Conservation (phyloP, 73 alveolate species). For the Symbiodinium natans region DNA sequence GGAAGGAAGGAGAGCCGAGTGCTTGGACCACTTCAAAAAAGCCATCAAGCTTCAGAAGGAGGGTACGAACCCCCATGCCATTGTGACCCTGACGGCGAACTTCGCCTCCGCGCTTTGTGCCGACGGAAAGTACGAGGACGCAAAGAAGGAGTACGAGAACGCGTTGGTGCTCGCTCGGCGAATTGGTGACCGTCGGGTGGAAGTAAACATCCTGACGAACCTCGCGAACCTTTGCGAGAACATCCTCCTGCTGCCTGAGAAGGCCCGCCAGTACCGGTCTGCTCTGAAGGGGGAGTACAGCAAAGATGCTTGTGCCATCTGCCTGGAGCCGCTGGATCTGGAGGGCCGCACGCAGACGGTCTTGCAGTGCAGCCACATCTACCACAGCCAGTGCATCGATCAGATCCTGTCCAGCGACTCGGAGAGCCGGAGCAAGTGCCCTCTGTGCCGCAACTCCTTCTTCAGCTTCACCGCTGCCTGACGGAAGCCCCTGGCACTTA, state of each 20-base stretch:
- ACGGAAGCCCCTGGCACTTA: neutral
- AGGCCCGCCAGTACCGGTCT: conserved; percentile 4
- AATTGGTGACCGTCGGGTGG: conserved; percentile 86
- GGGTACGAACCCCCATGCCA: neutral
- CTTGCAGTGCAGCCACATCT: conserved; percentile 52
- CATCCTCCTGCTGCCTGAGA: conserved; percentile 7
- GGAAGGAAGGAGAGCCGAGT: conserved; percentile 81
- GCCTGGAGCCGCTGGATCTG: conserved; percentile 54
- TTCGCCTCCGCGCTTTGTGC: conserved; percentile 77
- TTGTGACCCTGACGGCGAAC: conserved; percentile 60
- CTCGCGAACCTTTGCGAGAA: conserved; percentile 71
- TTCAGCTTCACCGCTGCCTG: conserved; percentile 56
- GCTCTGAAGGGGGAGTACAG: conserved; percentile 44
- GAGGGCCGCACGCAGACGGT: conserved; percentile 74
- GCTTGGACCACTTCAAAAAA: conserved; percentile 46
- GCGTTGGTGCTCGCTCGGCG: conserved; percentile 31
- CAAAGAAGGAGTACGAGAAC: conserved; percentile 35
- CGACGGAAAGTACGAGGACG: conserved; percentile 57
- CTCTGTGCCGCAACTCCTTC: conserved; percentile 74
- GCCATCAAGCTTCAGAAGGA: conserved; percentile 44
- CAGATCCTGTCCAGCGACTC: conserved; percentile 29
- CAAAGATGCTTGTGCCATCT: conserved; percentile 52
- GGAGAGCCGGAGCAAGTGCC: conserved; percentile 71
- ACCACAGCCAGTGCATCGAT: conserved; percentile 75
- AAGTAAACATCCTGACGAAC: conserved; percentile 63